Conservation (phyloP, 2,329 filamentous ascomycete species). For the Sodiomyces alkalinus region DNA sequence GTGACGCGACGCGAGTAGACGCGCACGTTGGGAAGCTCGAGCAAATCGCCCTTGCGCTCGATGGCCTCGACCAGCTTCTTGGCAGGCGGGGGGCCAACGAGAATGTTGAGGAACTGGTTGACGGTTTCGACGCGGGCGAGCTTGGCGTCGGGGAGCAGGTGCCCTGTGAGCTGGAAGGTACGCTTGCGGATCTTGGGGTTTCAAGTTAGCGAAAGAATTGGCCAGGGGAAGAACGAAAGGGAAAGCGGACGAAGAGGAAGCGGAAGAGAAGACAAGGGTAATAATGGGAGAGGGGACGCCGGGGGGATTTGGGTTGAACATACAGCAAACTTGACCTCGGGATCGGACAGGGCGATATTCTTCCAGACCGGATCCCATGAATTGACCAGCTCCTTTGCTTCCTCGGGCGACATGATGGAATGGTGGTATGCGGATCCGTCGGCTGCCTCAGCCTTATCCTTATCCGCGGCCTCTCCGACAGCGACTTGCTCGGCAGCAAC, state of each 20-base stretch:
- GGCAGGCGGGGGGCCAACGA: slow-evolving; percentile 38
- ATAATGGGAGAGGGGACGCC: no score
- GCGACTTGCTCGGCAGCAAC: slow-evolving; percentile 8
- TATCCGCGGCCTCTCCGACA: slow-evolving; percentile 12
- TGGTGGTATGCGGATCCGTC: slow-evolving; percentile 11
- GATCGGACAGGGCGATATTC: slow-evolving; percentile 37
- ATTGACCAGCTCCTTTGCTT: slow-evolving; percentile 26
- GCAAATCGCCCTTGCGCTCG: slow-evolving; percentile 26
- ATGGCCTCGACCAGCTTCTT: slow-evolving; percentile 50
- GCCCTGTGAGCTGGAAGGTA: slow-evolving; percentile 66
- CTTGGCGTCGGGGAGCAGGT: slow-evolving; percentile 55
- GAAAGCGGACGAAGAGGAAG: no score
- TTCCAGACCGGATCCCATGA: slow-evolving; percentile 43
- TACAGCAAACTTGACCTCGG: slow-evolving; percentile 59
- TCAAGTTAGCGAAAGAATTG: not conserved
- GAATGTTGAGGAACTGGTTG: slow-evolving; percentile 35
- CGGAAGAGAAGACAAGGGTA: slow-evolving; percentile 1
- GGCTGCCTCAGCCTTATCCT: slow-evolving; percentile 9
- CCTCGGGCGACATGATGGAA: slow-evolving; percentile 16
- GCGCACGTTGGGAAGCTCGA: slow-evolving; percentile 51
- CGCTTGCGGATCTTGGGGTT: slow-evolving; percentile 58
- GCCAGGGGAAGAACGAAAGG: no score
- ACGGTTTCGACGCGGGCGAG: slow-evolving; percentile 41
- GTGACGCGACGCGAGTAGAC: slow-evolving; percentile 51
- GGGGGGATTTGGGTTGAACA: no score